Evolutionary conservation across 345 rosid genomes (phyloP).

Genomic region (Arabidopsis suecica): DNA sequence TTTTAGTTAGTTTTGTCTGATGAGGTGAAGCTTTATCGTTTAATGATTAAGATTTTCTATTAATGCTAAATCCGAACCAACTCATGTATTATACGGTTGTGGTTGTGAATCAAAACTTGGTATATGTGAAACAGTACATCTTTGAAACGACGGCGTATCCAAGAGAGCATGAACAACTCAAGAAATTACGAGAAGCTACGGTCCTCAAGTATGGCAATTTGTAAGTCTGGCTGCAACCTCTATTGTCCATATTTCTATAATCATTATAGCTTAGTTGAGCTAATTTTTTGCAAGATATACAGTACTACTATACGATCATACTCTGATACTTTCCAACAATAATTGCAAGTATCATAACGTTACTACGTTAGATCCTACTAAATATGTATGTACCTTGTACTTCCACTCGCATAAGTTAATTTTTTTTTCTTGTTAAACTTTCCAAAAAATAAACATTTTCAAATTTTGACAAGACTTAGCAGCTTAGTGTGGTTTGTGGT

Average conservation of each 20-base stretch:
- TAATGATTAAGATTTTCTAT: not conserved
- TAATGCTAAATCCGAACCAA: constrained; percentile 1
- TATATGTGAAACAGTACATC: constrained; percentile 38
- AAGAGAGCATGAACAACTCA: constrained; percentile 52
- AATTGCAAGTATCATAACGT: not conserved
- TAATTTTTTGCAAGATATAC: not conserved
- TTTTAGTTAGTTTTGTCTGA: not conserved
- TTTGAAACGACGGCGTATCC: constrained; percentile 49
- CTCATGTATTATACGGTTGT: not conserved
- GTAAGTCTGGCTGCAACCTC: constrained; percentile 33
- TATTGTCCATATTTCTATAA: constrained; percentile 3
- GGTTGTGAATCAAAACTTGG: constrained; percentile 2
- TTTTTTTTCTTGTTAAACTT: not conserved
- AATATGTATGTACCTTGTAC: not conserved
- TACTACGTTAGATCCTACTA: too few relatives aligned
- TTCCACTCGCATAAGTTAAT: not conserved
- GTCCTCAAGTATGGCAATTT: constrained; percentile 33
- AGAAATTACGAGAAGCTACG: constrained; percentile 52
- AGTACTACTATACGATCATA: not conserved
- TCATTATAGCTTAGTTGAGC: not conserved
- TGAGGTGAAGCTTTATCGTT: not conserved
- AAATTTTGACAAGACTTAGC: not conserved
- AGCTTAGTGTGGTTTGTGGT: not conserved
- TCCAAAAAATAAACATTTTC: not conserved
- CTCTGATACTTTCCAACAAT: not conserved